Evolutionary conservation across 257 asterid species (phyloP), one percentile per base, ranked within the genome.

Genomic region (Solanum rostratum): DNA sequence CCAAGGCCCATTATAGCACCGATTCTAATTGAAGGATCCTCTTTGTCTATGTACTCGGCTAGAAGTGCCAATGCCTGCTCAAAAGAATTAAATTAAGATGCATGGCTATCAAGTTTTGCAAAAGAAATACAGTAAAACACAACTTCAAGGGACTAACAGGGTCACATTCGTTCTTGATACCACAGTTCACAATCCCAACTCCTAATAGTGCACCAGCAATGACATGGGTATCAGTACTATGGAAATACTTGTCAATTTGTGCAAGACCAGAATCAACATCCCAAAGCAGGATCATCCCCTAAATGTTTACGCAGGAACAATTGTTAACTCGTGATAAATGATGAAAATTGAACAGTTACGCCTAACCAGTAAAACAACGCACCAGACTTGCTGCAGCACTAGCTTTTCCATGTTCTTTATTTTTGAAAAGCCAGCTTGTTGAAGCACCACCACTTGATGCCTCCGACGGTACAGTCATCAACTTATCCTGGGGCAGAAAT

Each of bases 301-400:
- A 81, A 83, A 86, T 54, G 24, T 30, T 27, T 53, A 33, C 73
- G 84, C 82, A 49, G 86, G 83, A 84, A 80, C 27, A 45, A 85
- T 84, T 41, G 87, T 70, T 3, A 84, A 22, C 24, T 19, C 6
- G 27, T 50, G 82, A 29, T 50, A 49, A 27, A 54, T 27, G 18
- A 78, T 50, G 63, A 78, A 78, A 73, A 14, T 45, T 0, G 24
- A 49, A 63, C 6, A 78, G 46, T 16, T 33, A 30, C 5, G 33
- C 78, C 60, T 1, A 13, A 85, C 45, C 15, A 52, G 84, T 29
- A 80, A 18, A 73, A 82, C 41, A 7, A 84, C 93, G 59, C 84
- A 96, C 99, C 96, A 95, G 89, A 89, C 99, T 95, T 13, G 99
- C 99, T 55, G 97, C 97, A 65, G 99, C 99, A 89, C 99, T 96